Base-by-base conservation (phyloP, 768 basidiomycete species). In the Pleurotus platypus region DNA sequence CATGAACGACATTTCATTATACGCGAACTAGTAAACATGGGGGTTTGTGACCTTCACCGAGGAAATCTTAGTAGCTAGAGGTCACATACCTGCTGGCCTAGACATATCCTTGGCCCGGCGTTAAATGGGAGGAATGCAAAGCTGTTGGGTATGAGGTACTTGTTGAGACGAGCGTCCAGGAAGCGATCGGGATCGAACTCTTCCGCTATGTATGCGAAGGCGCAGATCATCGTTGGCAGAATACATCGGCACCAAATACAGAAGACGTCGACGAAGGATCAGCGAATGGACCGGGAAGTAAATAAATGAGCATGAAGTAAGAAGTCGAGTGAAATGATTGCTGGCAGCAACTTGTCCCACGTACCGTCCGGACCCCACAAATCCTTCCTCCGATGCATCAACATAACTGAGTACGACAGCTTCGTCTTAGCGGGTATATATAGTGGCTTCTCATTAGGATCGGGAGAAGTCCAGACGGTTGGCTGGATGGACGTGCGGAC, bases 181-280 rank as follows among this genome's bases (percentile, higher is more conserved):
- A 79, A 83, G 1, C 81, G 72, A 39, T 80, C 79, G 0, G 82
- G 81, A 50, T 81, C 80, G 58, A 82, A 83, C 55, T 75, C 70
- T 22, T 74, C 64, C 1, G 79, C 80, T 81, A 55, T 22, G 16
- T 26, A n/a, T 26, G 18, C 27, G 15, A n/a, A 5, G 27, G 27
- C 5, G 27, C 27, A 30, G 27, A 30, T 30, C 27, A 6, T 30
- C 27, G 27, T 30, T 30, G 27, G 27, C n/a, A 24, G 30, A 15
- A 22, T n/a, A 5, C 27, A 35, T 20, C 26, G 16, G 12, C 35
- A 46, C 5, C 56, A 15, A 47, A 50, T 18, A 16, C 22, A 16
- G n/a, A 43, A 47, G 2, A 20, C 16, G 22, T 11, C 16, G 0
- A 57, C 11, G n/a, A 30, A 13, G 30, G 8, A 6, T 35, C 27